These are phyloP conservation scores for Vitis labrusca DNA, from an alignment of 164 flowering plant species.

Conservation along the genomic window DNA sequence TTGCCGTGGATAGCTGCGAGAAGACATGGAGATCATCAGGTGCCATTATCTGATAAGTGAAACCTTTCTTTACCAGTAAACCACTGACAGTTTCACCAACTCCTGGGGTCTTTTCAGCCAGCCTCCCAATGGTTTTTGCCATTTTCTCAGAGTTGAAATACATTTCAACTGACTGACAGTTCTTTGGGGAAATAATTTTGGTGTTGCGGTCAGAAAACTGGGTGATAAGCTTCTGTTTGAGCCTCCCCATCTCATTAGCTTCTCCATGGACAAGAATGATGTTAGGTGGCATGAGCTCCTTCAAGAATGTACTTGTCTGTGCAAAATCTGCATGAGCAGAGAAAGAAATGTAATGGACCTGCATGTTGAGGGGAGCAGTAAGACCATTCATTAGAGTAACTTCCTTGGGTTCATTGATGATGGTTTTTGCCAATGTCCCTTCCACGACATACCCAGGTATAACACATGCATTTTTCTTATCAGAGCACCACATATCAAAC, in stretches of 20 bases:
- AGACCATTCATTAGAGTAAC: slow-evolving; percentile 93
- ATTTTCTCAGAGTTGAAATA: slow-evolving; percentile 87
- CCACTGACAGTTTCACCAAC: slow-evolving; percentile 85
- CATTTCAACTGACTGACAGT: slow-evolving; percentile 97
- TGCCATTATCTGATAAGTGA: slow-evolving; percentile 94
- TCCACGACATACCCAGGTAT: slow-evolving; percentile 93
- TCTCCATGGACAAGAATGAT: slow-evolving; percentile 95
- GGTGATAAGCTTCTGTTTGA: slow-evolving; percentile 78
- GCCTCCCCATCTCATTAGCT: slow-evolving; percentile 93
- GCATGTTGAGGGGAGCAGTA: slow-evolving; percentile 87
- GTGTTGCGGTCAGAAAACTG: slow-evolving; percentile 74
- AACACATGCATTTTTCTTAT: slow-evolving; percentile 90
- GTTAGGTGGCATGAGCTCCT: slow-evolving; percentile 93
- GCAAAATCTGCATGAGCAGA: slow-evolving; percentile 96
- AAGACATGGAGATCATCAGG: slow-evolving; percentile 92
- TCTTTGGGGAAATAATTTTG: slow-evolving; percentile 81
- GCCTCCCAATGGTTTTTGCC: slow-evolving; percentile 87
- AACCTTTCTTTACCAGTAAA: slow-evolving; percentile 86
- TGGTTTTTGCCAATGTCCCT: slow-evolving; percentile 90
- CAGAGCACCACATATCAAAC: slow-evolving; percentile 94
- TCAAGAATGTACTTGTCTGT: slow-evolving; percentile 84
- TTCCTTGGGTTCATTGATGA: slow-evolving; percentile 90
- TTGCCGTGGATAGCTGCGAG: slow-evolving; percentile 83
- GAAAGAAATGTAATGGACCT: slow-evolving; percentile 92
- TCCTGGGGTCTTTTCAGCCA: slow-evolving; percentile 86